Percentiles rank a stretch among this genome's conserved stretches.
phyloP scores from a whole-genome alignment of 2,329 filamentous ascomycete genomes.

The Xylariales sp. region DNA sequence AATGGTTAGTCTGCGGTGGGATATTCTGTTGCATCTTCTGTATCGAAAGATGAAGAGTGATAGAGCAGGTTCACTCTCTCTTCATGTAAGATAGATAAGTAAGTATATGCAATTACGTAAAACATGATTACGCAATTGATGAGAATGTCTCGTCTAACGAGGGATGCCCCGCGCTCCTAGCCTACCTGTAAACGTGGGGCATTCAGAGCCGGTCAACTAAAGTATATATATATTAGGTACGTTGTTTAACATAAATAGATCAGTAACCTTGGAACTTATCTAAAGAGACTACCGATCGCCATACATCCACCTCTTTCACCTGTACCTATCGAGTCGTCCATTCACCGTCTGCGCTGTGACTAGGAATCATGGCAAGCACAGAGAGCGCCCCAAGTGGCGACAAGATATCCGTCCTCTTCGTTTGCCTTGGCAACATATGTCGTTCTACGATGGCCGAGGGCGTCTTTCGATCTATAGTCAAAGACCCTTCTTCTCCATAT shows the following conservation, averaged over 20 bases:
- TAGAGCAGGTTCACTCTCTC: too few relatives aligned
- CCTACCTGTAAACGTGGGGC: not conserved
- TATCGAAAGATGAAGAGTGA: too few relatives aligned
- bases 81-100: too few relatives aligned
- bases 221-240: not conserved
- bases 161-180: slow-evolving; percentile 12
- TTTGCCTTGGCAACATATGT: slow-evolving; percentile 97
- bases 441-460: slow-evolving; percentile 95
- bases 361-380: slow-evolving; percentile 35
- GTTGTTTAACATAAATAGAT: not conserved
- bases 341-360: not conserved
- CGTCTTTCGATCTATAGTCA: slow-evolving; percentile 80
- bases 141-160: slow-evolving; percentile 9
- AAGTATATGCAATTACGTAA: too few relatives aligned
- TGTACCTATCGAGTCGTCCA: not conserved
- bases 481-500: slow-evolving; percentile 65
- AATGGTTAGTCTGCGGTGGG: too few relatives aligned
- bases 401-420: slow-evolving; percentile 82
- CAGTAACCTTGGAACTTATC: not conserved
- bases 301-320: not conserved
- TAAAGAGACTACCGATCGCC: not conserved
- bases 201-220: not conserved
- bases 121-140: slow-evolving; percentile 4
- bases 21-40: too few relatives aligned
- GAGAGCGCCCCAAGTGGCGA: slow-evolving; percentile 19